phyloP scores from a whole-genome alignment of 768 basidiomycete genomes.

The Filobasidium floriforme region DNA sequence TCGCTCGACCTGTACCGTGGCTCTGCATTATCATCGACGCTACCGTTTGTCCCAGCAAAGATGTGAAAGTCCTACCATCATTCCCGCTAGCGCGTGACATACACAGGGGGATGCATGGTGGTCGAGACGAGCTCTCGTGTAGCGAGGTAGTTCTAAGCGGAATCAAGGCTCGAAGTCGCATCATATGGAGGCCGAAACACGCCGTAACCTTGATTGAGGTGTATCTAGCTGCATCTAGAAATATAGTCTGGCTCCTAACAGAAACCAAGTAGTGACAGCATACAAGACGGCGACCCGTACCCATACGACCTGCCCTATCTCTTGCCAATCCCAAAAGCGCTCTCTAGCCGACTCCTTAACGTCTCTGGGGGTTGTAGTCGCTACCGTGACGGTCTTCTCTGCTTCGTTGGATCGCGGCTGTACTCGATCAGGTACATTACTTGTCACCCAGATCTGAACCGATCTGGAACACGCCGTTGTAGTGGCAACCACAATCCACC shows the following conservation, averaged over 20 bases:
- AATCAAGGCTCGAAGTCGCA: too few relatives aligned
- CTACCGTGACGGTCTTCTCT: background rate
- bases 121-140: too few relatives aligned
- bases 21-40: too few relatives aligned
- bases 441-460: slow-evolving; percentile 92
- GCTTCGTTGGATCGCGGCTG: too few relatives aligned
- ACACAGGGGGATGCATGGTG: too few relatives aligned
- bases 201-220: too few relatives aligned
- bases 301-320: slow-evolving; percentile 20
- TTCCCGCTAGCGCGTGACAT: too few relatives aligned
- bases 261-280: slow-evolving; percentile 20
- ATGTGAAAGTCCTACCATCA: too few relatives aligned
- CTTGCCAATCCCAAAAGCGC: slow-evolving; percentile 21
- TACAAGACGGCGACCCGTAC: slow-evolving; percentile 19
- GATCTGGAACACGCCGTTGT: slow-evolving; percentile 61
- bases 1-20: background rate
- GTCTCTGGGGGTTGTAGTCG: background rate
- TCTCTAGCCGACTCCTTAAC: slow-evolving; percentile 4
- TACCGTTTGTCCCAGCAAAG: too few relatives aligned
- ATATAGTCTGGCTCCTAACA: background rate
- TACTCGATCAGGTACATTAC: slow-evolving; percentile 56
- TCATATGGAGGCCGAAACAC: too few relatives aligned
- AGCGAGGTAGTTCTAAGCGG: too few relatives aligned
- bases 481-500: slow-evolving; percentile 83
- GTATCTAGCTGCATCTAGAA: too few relatives aligned